Evolutionary conservation across 768 basidiomycete genomes (phyloP).

Genomic region (Chlorophyllum brunneum): DNA sequence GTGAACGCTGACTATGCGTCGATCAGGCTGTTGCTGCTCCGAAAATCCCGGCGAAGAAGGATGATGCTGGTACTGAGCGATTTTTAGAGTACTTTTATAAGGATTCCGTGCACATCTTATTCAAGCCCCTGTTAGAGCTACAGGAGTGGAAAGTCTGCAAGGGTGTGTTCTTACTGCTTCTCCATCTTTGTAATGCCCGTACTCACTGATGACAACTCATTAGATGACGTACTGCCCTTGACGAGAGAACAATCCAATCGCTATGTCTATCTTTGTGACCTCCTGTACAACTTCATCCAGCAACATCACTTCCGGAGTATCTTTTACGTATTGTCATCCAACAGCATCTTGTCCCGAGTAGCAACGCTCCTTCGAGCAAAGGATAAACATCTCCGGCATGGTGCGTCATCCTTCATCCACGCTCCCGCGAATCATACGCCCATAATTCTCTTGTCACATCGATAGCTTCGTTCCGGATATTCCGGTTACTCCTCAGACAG

Average conservation of each 20-base stretch:
- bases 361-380: constrained; percentile 74
- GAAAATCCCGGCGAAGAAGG: constrained; percentile 51
- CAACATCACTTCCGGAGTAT: constrained; percentile 93
- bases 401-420: constrained; percentile 43
- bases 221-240: constrained; percentile 52
- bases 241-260: constrained; percentile 78
- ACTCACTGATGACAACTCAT: constrained; percentile 4
- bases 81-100: constrained; percentile 96
- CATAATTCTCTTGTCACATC: background rate
- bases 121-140: constrained; percentile 73
- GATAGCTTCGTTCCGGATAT: constrained; percentile 87
- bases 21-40: constrained; percentile 34
- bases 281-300: constrained; percentile 81
- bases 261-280: constrained; percentile 85
- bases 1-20: constrained; percentile 17
- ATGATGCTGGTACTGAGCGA: constrained; percentile 81
- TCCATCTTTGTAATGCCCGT: background rate
- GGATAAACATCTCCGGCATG: constrained; percentile 91
- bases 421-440: background rate
- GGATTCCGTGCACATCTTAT: constrained; percentile 69
- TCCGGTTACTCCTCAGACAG: constrained; percentile 78
- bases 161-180: constrained; percentile 22
- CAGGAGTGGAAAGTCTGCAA: constrained; percentile 53
- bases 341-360: constrained; percentile 65
- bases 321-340: constrained; percentile 80